Evolutionary conservation across 2,329 filamentous ascomycete species (phyloP).

Genomic region (Graphiopsis chlorocephala): DNA sequence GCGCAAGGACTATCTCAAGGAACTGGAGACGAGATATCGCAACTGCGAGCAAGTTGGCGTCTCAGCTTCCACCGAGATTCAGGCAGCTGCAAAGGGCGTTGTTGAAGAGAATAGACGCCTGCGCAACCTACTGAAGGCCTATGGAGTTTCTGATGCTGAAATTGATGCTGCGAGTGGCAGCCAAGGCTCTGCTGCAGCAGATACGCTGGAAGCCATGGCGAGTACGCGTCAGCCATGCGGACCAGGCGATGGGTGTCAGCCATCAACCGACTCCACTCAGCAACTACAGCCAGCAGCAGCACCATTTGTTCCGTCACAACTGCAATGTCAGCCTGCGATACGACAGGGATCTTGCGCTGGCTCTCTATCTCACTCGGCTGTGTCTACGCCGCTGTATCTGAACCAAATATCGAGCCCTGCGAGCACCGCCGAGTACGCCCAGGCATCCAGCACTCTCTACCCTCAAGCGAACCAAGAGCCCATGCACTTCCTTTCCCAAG

Average conservation of each 20-base stretch:
- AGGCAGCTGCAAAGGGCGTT: constrained; percentile 65
- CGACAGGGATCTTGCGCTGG: not conserved
- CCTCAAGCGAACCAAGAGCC: not conserved
- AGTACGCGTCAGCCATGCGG: constrained; percentile 16
- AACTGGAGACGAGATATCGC: constrained; percentile 64
- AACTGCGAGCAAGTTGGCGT: constrained; percentile 64
- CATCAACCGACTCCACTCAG: not conserved
- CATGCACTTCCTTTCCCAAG: not conserved
- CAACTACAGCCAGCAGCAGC: constrained; percentile 1
- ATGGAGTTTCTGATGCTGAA: constrained; percentile 57
- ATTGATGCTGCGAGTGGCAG: constrained; percentile 35
- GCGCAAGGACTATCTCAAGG: constrained; percentile 69
- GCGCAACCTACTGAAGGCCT: constrained; percentile 55
- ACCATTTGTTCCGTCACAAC: not conserved
- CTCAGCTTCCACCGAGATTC: constrained; percentile 68
- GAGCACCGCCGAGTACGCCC: not conserved
- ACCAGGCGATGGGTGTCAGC: constrained; percentile 3
- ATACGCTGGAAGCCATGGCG: constrained; percentile 19
- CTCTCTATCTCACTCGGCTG: not conserved
- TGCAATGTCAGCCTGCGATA: not conserved
- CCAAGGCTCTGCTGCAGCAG: constrained; percentile 15
- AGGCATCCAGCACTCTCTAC: not conserved
- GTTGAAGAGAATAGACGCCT: constrained; percentile 67
- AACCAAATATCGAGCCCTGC: constrained; percentile 5
- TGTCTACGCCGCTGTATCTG: not conserved